phyloP scores from a whole-genome alignment of 164 flowering plant genomes.

The Magnolia sinica region DNA sequence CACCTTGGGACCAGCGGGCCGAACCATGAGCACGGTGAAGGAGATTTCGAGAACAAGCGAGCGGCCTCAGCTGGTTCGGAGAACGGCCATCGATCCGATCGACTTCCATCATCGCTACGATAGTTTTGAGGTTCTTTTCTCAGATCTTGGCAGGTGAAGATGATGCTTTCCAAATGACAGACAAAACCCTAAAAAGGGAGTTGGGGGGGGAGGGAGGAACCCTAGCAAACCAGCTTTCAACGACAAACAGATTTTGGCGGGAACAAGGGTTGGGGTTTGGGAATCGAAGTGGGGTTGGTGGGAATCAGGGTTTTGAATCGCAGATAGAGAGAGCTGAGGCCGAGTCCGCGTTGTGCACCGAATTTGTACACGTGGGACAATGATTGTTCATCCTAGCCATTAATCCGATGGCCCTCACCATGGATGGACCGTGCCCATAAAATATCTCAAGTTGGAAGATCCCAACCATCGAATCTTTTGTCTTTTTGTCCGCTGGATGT shows the following conservation, averaged over 20 bases:
- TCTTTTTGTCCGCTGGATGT: too few species aligned
- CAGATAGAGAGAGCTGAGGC: neutral
- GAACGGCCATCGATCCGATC: slow-evolving; percentile 69
- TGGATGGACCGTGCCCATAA: too few species aligned
- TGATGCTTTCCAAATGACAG: neutral
- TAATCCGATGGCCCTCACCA: too few species aligned
- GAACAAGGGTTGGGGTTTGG: neutral
- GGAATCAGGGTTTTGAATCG: neutral
- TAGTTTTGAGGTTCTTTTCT: neutral
- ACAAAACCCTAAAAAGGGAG: neutral
- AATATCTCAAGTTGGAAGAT: too few species aligned
- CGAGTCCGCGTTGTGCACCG: too few species aligned
- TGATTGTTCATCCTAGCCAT: too few species aligned
- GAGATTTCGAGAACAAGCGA: slow-evolving; percentile 61
- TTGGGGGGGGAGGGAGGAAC: too few species aligned
- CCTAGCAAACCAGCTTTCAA: too few species aligned
- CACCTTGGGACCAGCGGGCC: slow-evolving; percentile 94
- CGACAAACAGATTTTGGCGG: neutral
- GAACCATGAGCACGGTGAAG: slow-evolving; percentile 95
- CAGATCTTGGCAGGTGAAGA: neutral
- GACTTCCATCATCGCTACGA: slow-evolving; percentile 22
- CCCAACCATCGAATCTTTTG: too few species aligned
- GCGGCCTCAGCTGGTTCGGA: slow-evolving; percentile 70
- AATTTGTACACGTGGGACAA: too few species aligned
- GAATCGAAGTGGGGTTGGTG: neutral